phyloP scores from a whole-genome alignment of 768 basidiomycete species.

The Sarcomyxa edulis region DNA sequence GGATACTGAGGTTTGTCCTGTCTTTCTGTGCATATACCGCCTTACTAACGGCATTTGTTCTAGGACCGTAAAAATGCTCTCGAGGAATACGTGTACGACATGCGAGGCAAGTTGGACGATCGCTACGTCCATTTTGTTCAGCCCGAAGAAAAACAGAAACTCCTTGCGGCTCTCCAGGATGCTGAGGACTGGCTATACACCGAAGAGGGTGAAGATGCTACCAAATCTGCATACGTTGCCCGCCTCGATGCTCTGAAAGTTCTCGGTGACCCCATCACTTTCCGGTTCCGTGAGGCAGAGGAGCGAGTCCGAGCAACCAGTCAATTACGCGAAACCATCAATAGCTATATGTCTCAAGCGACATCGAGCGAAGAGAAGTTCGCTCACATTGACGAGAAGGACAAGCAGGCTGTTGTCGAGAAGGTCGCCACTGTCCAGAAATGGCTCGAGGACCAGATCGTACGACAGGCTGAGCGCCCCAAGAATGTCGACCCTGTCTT shows the following conservation, averaged over 20 bases:
- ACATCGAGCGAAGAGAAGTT: constrained; percentile 81
- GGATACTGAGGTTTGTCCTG: constrained; percentile 82
- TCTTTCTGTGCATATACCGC: constrained; percentile 1
- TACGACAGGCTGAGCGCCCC: constrained; percentile 78
- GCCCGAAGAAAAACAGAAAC: constrained; percentile 69
- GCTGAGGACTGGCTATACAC: constrained; percentile 97
- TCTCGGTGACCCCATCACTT: constrained; percentile 81
- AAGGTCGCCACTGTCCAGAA: constrained; percentile 85
- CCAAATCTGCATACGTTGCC: constrained; percentile 88
- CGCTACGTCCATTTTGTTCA: constrained; percentile 76
- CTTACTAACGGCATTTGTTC: neutral
- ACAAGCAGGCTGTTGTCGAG: constrained; percentile 83
- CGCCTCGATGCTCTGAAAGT: constrained; percentile 80
- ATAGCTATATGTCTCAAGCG: constrained; percentile 80
- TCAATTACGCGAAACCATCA: constrained; percentile 81
- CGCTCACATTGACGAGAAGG: constrained; percentile 86
- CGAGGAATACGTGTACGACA: constrained; percentile 98
- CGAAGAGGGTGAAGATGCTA: constrained; percentile 94
- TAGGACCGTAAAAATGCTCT: constrained; percentile 98
- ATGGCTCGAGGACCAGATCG: constrained; percentile 93
- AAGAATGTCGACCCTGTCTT: constrained; percentile 88
- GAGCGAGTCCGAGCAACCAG: constrained; percentile 70
- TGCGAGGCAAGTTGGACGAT: constrained; percentile 86
- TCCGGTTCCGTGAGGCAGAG: constrained; percentile 80
- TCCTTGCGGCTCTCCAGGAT: constrained; percentile 63